Evolutionary conservation across 2,329 filamentous ascomycete species (phyloP).

Genomic region (Graphium sp.): DNA sequence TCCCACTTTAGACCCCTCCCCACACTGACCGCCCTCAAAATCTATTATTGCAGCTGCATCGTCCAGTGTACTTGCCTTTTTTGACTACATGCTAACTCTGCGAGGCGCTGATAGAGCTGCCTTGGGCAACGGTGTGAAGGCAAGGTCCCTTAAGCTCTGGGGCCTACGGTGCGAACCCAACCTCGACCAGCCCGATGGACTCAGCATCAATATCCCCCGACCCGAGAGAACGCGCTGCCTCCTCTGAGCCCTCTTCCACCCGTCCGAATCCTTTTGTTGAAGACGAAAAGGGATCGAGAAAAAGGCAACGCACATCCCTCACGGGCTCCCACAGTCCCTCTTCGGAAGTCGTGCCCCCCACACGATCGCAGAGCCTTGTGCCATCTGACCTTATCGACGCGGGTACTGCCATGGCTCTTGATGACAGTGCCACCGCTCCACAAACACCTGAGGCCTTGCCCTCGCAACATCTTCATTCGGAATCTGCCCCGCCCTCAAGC

Average conservation of each 20-base stretch:
- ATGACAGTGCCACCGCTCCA: too few species aligned
- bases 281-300: slow-evolving; percentile 40
- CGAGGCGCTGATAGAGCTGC: slow-evolving; percentile 33
- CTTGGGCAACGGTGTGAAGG: slow-evolving; percentile 33
- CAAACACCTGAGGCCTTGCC: too few species aligned
- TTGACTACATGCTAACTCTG: slow-evolving; percentile 37
- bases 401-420: too few species aligned
- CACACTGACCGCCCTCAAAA: too few species aligned
- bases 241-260: slow-evolving; percentile 44
- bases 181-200: slow-evolving; percentile 34
- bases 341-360: too few species aligned
- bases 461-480: too few species aligned
- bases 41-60: too few species aligned
- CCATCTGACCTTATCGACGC: too few species aligned
- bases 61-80: not conserved
- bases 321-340: slow-evolving; percentile 37
- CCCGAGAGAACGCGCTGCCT: slow-evolving; percentile 39
- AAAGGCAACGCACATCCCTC: slow-evolving; percentile 43
- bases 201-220: slow-evolving; percentile 29
- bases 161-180: slow-evolving; percentile 18
- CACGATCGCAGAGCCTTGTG: too few species aligned
- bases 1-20: too few species aligned
- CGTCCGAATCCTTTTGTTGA: slow-evolving; percentile 50
- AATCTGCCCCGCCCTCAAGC: too few species aligned
- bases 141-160: slow-evolving; percentile 28